Conservation (phyloP, 192 early-diverging fungal genomes). For the Podila epicladia region DNA sequence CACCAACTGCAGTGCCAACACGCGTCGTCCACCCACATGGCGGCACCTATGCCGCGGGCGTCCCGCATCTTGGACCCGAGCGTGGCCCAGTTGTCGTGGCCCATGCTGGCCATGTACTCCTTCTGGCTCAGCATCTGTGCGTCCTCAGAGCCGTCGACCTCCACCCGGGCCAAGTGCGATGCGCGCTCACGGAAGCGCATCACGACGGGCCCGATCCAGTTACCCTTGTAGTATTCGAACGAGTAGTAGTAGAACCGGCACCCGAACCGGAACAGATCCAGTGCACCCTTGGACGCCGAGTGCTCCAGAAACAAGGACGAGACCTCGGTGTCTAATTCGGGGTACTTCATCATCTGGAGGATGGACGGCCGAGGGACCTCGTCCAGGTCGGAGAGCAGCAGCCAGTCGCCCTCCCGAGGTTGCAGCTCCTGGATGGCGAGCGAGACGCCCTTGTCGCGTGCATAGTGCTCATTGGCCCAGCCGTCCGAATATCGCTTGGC, state of each 20-base stretch:
- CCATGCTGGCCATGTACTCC: not conserved
- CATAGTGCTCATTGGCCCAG: not conserved
- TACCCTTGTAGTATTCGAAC: slow-evolving; percentile 9
- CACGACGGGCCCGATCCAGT: slow-evolving; percentile 10
- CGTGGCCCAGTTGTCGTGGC: not conserved
- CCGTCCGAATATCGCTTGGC: not conserved
- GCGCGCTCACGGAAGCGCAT: not conserved
- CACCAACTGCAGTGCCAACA: slow-evolving; percentile 19
- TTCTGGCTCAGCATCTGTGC: slow-evolving; percentile 2
- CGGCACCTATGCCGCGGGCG: not conserved
- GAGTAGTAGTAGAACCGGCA: slow-evolving; percentile 24
- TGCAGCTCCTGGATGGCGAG: not conserved
- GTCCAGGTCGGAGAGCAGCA: slow-evolving; percentile 14
- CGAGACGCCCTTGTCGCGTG: slow-evolving; percentile 5
- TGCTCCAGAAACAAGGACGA: slow-evolving; percentile 8
- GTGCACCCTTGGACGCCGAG: not conserved
- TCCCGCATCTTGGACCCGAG: not conserved
- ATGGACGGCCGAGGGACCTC: slow-evolving; percentile 11
- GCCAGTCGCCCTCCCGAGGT: slow-evolving; percentile 3
- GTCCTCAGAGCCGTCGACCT: not conserved
- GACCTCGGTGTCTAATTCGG: not conserved
- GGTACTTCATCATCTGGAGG: slow-evolving; percentile 12
- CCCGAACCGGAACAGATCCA: slow-evolving; percentile 11
- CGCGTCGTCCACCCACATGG: slow-evolving; percentile 4
- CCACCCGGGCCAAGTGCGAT: not conserved